A percentile compares a stretch with the other conserved stretches of the same genome.
These are phyloP conservation scores for Curvularia eragrostidis DNA, from an alignment of 2,329 filamentous ascomycete species.

Conservation along the genomic window DNA sequence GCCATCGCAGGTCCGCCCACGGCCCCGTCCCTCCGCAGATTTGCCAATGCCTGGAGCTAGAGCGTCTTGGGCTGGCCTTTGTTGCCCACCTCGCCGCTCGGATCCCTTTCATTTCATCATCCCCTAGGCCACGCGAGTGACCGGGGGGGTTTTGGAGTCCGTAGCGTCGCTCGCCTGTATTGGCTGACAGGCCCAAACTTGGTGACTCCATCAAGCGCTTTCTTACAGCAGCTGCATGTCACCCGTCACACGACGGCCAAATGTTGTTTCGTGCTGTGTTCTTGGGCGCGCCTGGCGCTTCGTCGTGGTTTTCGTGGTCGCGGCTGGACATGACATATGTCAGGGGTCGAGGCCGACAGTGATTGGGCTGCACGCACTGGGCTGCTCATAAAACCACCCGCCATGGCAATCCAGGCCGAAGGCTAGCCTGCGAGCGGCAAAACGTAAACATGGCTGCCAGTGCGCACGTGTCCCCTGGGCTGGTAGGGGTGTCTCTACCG, in stretches of 20 bases:
- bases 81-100: conserved; percentile 24
- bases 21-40: conserved; percentile 35
- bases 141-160: conserved; percentile 23
- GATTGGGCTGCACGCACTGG: conserved; percentile 34
- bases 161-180: conserved; percentile 14
- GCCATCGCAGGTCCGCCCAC: conserved; percentile 27
- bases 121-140: conserved; percentile 11
- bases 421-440: conserved; percentile 24
- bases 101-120: conserved; percentile 39
- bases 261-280: conserved; percentile 5
- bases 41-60: conserved; percentile 33
- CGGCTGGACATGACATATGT: conserved; percentile 24
- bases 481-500: conserved; percentile 15
- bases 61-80: conserved; percentile 24
- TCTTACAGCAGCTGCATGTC: conserved; percentile 37
- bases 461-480: conserved; percentile 20
- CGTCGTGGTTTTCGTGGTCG: conserved; percentile 24
- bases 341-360: conserved; percentile 32
- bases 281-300: conserved; percentile 22
- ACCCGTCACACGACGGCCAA: conserved; percentile 9
- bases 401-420: conserved; percentile 25
- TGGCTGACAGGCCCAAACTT: conserved; percentile 17
- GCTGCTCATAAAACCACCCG: conserved; percentile 24
- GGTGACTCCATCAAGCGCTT: conserved; percentile 52
- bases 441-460: conserved; percentile 9